Percentiles rank a stretch among this genome's conserved stretches.
phyloP scores from a whole-genome alignment of 352 stramenopile genomes.

The Phytophthora chlamydospora region DNA sequence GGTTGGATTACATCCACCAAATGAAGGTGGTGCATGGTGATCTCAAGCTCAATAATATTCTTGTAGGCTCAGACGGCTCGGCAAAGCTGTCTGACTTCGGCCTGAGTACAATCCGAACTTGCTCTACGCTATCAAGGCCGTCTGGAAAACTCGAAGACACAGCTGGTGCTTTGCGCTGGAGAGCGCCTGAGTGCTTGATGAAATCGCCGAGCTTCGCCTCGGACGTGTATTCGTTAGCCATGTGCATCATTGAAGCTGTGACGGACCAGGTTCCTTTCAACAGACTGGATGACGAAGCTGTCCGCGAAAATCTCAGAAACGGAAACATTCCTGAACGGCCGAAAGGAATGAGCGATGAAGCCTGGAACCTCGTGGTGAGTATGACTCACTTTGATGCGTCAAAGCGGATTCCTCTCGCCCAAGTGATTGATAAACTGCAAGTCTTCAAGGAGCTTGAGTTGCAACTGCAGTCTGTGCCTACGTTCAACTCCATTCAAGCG shows the following conservation, averaged over 20 bases:
- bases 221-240: too few species aligned
- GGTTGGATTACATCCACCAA: constrained; percentile 31
- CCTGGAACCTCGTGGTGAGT: constrained; percentile 22
- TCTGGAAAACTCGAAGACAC: not conserved
- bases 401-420: not conserved
- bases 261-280: too few species aligned
- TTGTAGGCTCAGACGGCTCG: constrained; percentile 14
- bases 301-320: constrained; percentile 7
- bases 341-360: constrained; percentile 15
- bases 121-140: not conserved
- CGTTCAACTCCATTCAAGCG: too few species aligned
- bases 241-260: too few species aligned
- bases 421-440: constrained; percentile 7
- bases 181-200: too few species aligned
- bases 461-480: too few species aligned
- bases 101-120: constrained; percentile 7
- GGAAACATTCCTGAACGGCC: constrained; percentile 16
- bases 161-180: too few species aligned
- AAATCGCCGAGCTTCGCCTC: too few species aligned
- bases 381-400: constrained; percentile 11
- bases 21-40: constrained; percentile 30
- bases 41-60: constrained; percentile 38
- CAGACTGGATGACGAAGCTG: too few species aligned
- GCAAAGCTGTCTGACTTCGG: constrained; percentile 38
- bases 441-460: too few species aligned